Percentiles rank a stretch among this genome's conserved stretches.
Evolutionary conservation across 1,284 basidiomycete genomes (phyloP).

Genomic region (Coriolopsis trogii): DNA sequence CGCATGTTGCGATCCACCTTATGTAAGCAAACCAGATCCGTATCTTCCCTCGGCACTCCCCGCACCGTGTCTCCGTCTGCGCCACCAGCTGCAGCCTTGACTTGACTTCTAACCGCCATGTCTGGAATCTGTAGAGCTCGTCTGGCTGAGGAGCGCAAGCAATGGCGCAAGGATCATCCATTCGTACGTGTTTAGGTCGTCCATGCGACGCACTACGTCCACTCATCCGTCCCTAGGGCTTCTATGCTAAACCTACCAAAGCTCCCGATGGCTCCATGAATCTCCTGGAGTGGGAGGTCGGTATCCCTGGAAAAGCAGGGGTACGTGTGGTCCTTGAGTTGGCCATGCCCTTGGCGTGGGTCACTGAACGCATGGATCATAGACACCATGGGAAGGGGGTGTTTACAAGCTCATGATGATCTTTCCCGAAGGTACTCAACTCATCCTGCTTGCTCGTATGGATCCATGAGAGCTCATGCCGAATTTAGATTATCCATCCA

Average conservation of each 20-base stretch:
- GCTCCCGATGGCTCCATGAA: conserved; percentile 92
- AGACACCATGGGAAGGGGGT: conserved; percentile 98
- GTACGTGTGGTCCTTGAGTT: conserved; percentile 51
- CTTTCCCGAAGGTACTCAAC: conserved; percentile 85
- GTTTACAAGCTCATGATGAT: conserved; percentile 93
- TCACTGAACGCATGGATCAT: conserved; percentile 29
- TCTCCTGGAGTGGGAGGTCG: conserved; percentile 98
- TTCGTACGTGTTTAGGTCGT: conserved; percentile 69
- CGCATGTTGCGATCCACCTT: conserved; percentile 4
- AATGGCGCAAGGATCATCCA: conserved; percentile 99
- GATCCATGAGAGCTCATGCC: conserved; percentile 15
- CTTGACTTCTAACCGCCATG: conserved; percentile 45
- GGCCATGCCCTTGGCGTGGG: conserved; percentile 23
- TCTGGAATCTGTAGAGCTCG: conserved; percentile 84
- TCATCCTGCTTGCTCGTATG: conserved; percentile 14
- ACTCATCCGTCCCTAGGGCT: conserved; percentile 67
- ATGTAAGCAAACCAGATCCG: conserved; percentile 10
- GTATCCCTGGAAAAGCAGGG: conserved; percentile 84
- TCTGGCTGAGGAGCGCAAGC: conserved; percentile 95
- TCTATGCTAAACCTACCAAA: conserved; percentile 93
- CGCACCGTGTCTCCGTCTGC: conserved; percentile 17
- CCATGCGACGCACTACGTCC: conserved; percentile 8
- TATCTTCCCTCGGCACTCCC: conserved; percentile 10
- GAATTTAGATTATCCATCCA: conserved; percentile 85
- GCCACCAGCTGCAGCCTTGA: conserved; percentile 13